Evolutionary conservation across 768 basidiomycete species (phyloP), one percentile per base, ranked within the genome.

Genomic region (Leccinum imitatum): DNA sequence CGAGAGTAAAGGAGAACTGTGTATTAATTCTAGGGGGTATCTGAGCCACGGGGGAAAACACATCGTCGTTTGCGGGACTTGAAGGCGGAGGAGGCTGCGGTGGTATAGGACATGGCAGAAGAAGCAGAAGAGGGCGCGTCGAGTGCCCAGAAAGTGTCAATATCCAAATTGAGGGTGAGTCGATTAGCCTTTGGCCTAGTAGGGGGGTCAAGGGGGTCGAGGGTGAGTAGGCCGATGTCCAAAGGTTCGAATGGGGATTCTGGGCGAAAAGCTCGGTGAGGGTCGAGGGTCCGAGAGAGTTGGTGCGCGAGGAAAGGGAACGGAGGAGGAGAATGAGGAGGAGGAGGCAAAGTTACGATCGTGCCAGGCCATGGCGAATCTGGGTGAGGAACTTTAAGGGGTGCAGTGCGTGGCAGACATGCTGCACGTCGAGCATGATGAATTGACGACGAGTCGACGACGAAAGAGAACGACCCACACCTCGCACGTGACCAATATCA

Each of bases 331-430:
- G 27, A 37, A 9, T 1, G 15, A 3, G 19, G n/a, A 44, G n/a
- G 65, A 61, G 19, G 63, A 50, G 48, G 11, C 23, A 39, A 47
- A 7, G 4, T 9, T 3, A 17, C 37, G 53, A 14, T 30, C 27
- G 27, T 30, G 23, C 23, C 15, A 17, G 21, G 25, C 3, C 48
- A 27, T 50, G 4, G 21, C 27, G 27, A 19, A 19, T 47, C 13
- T 41, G 8, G 47, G 13, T 11, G 47, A 23, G 47, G 44, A 46
- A 46, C 2, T 61, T 63, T 60, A 71, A 57, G 68, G 68, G 67
- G 70, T 66, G 1, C 59, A 61, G 9, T 48, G 70, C 70, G 69
- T 71, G 71, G 71, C 31, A 58, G 65, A 73, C 71, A 72, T 71
- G 69, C 67, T 67, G 69, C 69, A 71, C 63, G 58, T 50, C 63